Evolutionary conservation across 139 green algal species (phyloP).

Genomic region (Pseudopediastrum boryanum): DNA sequence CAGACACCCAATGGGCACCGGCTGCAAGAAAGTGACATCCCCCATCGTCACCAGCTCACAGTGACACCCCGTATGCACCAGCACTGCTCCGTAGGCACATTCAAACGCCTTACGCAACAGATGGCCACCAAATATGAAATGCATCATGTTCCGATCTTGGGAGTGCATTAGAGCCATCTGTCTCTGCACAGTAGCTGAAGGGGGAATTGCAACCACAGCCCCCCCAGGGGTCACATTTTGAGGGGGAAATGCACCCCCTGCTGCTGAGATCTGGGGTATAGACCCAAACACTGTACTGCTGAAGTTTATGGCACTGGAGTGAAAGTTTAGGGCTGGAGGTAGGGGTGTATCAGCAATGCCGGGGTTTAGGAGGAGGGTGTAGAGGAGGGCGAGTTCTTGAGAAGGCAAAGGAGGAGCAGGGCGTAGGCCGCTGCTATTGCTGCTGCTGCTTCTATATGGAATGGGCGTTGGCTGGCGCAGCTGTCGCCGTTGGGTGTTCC

Average conservation of each 20-base stretch:
- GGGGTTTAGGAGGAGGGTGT: too few relatives aligned
- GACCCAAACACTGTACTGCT: too few relatives aligned
- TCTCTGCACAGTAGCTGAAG: conserved; percentile 9
- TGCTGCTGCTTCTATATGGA: background rate
- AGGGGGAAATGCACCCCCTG: too few relatives aligned
- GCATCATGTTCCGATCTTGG: conserved; percentile 48
- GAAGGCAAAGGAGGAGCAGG: conserved; percentile 7
- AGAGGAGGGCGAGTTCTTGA: conserved; percentile 35
- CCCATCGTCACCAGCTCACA: conserved; percentile 41
- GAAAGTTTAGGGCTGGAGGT: too few relatives aligned
- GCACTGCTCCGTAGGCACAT: conserved; percentile 42
- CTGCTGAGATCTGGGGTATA: too few relatives aligned
- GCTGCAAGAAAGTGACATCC: conserved; percentile 49
- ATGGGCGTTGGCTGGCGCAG: background rate
- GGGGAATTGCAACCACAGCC: background rate
- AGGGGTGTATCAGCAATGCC: too few relatives aligned
- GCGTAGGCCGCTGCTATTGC: background rate
- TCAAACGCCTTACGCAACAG: conserved; percentile 49
- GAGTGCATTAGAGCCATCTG: conserved; percentile 31
- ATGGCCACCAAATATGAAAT: conserved; percentile 52
- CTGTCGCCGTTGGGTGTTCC: too few relatives aligned
- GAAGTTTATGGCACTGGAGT: too few relatives aligned
- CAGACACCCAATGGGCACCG: conserved; percentile 47
- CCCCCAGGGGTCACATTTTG: background rate
- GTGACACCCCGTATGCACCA: conserved; percentile 37